phyloP scores from a whole-genome alignment of 129 eudicot species.

The Lactuca sativa region DNA sequence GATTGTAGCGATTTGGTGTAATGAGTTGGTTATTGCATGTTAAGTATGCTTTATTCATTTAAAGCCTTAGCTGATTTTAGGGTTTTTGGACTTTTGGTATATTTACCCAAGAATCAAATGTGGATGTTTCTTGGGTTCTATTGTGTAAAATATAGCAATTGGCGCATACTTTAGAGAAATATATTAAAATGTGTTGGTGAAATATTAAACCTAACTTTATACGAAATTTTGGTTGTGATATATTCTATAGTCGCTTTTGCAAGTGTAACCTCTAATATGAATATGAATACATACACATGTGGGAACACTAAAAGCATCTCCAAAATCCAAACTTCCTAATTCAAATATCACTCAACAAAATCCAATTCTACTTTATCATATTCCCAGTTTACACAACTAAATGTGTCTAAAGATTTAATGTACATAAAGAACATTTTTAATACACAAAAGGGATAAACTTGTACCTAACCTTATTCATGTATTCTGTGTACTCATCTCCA shows the following conservation, averaged over 20 bases:
- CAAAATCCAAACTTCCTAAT: slow-evolving; percentile 11
- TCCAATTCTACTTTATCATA: slow-evolving; percentile 11
- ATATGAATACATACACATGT: background rate
- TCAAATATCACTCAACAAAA: slow-evolving; percentile 20
- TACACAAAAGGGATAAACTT: slow-evolving; percentile 85
- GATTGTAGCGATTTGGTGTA: too few species aligned
- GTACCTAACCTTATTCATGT: slow-evolving; percentile 68
- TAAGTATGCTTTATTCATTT: too few species aligned
- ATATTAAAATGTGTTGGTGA: too few species aligned
- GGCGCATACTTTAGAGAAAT: too few species aligned
- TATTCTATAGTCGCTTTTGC: background rate
- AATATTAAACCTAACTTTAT: background rate
- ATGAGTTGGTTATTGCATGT: too few species aligned
- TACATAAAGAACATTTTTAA: slow-evolving; percentile 34
- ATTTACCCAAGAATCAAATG: too few species aligned
- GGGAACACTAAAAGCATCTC: slow-evolving; percentile 6
- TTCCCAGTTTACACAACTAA: slow-evolving; percentile 29
- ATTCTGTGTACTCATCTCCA: slow-evolving; percentile 61
- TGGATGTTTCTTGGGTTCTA: too few species aligned
- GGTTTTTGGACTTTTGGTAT: too few species aligned
- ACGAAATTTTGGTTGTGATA: too few species aligned
- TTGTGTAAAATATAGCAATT: too few species aligned
- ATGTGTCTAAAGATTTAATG: slow-evolving; percentile 11
- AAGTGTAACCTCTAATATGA: background rate
- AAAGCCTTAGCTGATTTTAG: too few species aligned